Evolutionary conservation across 306 rosid genomes (phyloP).

Genomic region (Adenanthera pavonina): DNA sequence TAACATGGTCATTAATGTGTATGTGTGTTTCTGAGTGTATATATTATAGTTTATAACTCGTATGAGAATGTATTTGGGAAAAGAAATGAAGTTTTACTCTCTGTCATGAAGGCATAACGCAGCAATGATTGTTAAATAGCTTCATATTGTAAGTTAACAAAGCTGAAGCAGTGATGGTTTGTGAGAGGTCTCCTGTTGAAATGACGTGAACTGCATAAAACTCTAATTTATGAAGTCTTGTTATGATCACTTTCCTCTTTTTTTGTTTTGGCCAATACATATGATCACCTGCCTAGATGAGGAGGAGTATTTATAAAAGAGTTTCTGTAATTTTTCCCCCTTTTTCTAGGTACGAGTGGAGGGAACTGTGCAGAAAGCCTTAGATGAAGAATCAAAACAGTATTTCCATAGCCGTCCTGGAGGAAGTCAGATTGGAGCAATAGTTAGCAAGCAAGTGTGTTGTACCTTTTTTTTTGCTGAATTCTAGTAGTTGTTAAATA

Average conservation of each 20-base stretch:
- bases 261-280: not conserved
- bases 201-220: conserved; percentile 23
- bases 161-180: conserved; percentile 20
- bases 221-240: conserved; percentile 9
- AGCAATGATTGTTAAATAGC: not conserved
- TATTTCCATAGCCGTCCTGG: conserved; percentile 96
- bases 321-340: conserved; percentile 17
- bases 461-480: conserved; percentile 19
- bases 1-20: not conserved
- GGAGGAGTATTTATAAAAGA: conserved; percentile 21
- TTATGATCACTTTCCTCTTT: conserved; percentile 7
- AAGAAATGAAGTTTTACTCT: not conserved
- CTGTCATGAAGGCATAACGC: conserved; percentile 23
- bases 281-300: conserved; percentile 32
- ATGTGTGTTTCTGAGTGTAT: not conserved
- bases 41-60: conserved; percentile 3
- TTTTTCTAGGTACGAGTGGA: conserved; percentile 81
- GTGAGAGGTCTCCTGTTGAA: conserved; percentile 22
- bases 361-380: conserved; percentile 84
- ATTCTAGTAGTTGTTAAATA: conserved; percentile 15
- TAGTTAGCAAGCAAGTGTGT: conserved; percentile 92
- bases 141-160: conserved; percentile 6
- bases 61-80: not conserved
- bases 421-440: conserved; percentile 98
- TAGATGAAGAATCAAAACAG: conserved; percentile 85